These are phyloP conservation scores for Candida easanensis DNA, from an alignment of 805 yeast species.

Conservation along the genomic window DNA sequence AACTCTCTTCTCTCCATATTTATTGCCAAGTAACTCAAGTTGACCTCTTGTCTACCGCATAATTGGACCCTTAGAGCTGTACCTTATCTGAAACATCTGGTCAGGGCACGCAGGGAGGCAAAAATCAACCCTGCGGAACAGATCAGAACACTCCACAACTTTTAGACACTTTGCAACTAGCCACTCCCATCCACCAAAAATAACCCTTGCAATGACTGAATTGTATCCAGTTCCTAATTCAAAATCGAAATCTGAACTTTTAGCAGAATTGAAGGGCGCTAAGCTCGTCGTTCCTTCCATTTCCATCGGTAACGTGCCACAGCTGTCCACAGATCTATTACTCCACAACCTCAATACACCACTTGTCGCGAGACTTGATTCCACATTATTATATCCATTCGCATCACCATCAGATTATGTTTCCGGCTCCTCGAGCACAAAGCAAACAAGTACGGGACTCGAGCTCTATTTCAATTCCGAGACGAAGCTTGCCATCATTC, in stretches of 20 bases:
- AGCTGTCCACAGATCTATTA: conserved; percentile 70
- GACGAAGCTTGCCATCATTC: conserved; percentile 54
- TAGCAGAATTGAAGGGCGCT: conserved; percentile 25
- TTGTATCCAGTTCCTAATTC: conserved; percentile 1
- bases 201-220: background rate
- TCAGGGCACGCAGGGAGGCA: background rate
- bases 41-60: too few relatives aligned
- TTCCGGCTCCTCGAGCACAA: background rate
- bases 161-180: too few relatives aligned
- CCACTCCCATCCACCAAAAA: background rate
- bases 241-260: background rate
- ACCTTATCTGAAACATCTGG: conserved; percentile 3
- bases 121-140: background rate
- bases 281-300: conserved; percentile 74
- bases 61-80: background rate
- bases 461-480: conserved; percentile 55
- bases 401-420: conserved; percentile 70
- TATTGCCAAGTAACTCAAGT: too few relatives aligned
- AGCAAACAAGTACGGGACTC: conserved; percentile 50
- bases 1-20: too few relatives aligned
- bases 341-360: conserved; percentile 56
- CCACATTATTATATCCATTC: conserved; percentile 70
- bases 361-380: conserved; percentile 56
- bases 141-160: background rate
- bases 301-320: conserved; percentile 89